Percentiles rank a stretch among this genome's conserved stretches.
Conservation (phyloP, 208 protist species). For the Trypanosoma grayi region DNA sequence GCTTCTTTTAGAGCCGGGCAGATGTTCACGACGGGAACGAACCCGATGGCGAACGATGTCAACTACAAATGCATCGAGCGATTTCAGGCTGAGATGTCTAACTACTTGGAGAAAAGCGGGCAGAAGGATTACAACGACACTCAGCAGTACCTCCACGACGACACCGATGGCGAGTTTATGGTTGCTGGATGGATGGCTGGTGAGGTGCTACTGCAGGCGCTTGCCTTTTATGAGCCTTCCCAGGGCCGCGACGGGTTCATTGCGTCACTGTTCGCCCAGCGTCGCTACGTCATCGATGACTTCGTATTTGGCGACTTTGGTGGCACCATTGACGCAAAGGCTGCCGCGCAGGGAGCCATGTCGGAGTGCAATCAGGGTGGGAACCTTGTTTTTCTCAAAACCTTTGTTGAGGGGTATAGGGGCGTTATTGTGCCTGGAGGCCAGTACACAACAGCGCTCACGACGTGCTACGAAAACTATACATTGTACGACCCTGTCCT, state of each 20-base stretch:
- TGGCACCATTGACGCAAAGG: slow-evolving; percentile 17
- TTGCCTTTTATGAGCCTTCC: slow-evolving; percentile 2
- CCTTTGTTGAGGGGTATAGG: not conserved
- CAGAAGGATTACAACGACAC: slow-evolving; percentile 17
- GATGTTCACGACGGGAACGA: slow-evolving; percentile 35
- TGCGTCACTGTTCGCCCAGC: slow-evolving; percentile 35
- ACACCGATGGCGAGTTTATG: slow-evolving; percentile 19
- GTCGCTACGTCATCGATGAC: slow-evolving; percentile 54
- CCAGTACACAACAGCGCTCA: slow-evolving; percentile 1
- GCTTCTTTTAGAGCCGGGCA: slow-evolving; percentile 19
- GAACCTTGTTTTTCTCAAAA: slow-evolving; percentile 25
- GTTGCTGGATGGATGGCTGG: slow-evolving; percentile 25
- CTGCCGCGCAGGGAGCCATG: slow-evolving; percentile 24
- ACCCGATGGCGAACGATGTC: slow-evolving; percentile 28
- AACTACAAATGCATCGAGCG: slow-evolving; percentile 24
- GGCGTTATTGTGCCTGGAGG: slow-evolving; percentile 1
- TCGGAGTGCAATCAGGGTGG: slow-evolving; percentile 51
- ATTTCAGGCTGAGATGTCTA: slow-evolving; percentile 35
- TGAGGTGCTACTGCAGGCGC: slow-evolving; percentile 12
- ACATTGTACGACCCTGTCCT: not conserved
- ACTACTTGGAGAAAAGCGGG: slow-evolving; percentile 32
- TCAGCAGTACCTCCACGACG: slow-evolving; percentile 7
- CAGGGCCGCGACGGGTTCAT: slow-evolving; percentile 16
- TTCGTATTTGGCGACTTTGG: slow-evolving; percentile 61
- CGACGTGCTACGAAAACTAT: slow-evolving; percentile 13